Percentiles rank a stretch among this genome's conserved stretches.
phyloP scores from a whole-genome alignment of 129 eudicot species.

The Apium graveolens region DNA sequence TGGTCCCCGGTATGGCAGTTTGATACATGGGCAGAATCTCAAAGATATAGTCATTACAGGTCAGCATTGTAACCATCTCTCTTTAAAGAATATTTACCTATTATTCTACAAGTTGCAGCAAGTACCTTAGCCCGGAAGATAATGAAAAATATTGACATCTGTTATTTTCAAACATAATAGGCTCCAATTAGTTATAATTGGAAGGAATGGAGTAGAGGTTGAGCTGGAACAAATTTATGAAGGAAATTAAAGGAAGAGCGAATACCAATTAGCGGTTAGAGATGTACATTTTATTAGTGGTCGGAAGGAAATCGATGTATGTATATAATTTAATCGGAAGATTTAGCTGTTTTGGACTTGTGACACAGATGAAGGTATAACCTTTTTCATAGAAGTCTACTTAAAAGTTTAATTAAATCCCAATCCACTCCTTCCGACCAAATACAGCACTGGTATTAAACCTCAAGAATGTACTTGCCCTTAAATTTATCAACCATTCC shows the following conservation, averaged over 20 bases:
- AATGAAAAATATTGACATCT: not conserved
- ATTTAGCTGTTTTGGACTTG: not conserved
- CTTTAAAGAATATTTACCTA: not conserved
- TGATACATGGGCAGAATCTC: constrained; percentile 96
- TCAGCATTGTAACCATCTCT: constrained; percentile 10
- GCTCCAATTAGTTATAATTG: not conserved
- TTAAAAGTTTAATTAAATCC: not conserved
- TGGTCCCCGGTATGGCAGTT: constrained; percentile 93
- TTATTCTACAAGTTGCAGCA: not conserved
- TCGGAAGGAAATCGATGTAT: not conserved
- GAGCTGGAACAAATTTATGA: not conserved
- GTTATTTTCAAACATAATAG: not conserved
- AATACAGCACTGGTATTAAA: not conserved
- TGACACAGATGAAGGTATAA: not conserved
- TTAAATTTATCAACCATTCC: not conserved
- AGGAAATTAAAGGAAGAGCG: not conserved
- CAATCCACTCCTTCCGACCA: not conserved
- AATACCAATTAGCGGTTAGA: no score
- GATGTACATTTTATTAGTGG: not conserved
- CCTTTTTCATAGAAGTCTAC: not conserved
- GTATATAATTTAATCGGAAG: not conserved
- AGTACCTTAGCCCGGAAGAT: not conserved
- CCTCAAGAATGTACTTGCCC: not conserved
- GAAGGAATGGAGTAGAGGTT: not conserved
- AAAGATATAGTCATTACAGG: constrained; percentile 94